Percentiles rank a stretch among this genome's conserved stretches.
Evolutionary conservation across 768 basidiomycete species (phyloP).

Genomic region (Ephemerocybe angulata): DNA sequence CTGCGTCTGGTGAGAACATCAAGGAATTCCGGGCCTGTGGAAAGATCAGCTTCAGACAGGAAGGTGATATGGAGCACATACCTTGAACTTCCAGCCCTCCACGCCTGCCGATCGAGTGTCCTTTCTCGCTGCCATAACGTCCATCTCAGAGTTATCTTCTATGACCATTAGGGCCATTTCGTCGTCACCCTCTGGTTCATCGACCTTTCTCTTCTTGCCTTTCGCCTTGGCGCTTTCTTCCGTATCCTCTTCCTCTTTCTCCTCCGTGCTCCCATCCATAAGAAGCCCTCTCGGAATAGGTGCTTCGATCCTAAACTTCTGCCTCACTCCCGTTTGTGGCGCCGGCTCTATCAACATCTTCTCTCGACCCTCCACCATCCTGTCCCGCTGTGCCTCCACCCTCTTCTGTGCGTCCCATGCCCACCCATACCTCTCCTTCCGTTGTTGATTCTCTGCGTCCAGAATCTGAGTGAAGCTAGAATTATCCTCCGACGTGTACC

Average conservation of each 20-base stretch:
- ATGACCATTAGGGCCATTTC: slow-evolving; percentile 21
- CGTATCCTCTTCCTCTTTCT: slow-evolving; percentile 5
- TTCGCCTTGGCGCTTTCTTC: slow-evolving; percentile 22
- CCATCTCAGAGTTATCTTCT: slow-evolving; percentile 23
- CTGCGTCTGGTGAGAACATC: slow-evolving; percentile 94
- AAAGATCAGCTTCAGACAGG: slow-evolving; percentile 5
- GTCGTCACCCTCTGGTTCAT: slow-evolving; percentile 5
- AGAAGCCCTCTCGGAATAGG: slow-evolving; percentile 56
- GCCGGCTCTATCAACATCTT: slow-evolving; percentile 70
- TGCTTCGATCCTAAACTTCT: slow-evolving; percentile 61
- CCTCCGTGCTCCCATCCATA: slow-evolving; percentile 26
- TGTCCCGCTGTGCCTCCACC: slow-evolving; percentile 65
- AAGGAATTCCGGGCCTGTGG: slow-evolving; percentile 84
- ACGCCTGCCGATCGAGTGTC: slow-evolving; percentile 70
- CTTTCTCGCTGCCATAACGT: slow-evolving; percentile 80
- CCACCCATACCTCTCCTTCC: slow-evolving; percentile 84
- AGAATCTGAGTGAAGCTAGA: slow-evolving; percentile 93
- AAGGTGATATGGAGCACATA: slow-evolving; percentile 16
- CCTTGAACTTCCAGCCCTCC: slow-evolving; percentile 83
- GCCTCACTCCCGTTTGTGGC: slow-evolving; percentile 58
- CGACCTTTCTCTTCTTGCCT: slow-evolving; percentile 20
- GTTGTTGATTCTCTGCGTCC: slow-evolving; percentile 79
- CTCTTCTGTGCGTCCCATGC: slow-evolving; percentile 89
- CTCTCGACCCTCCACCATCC: slow-evolving; percentile 66
- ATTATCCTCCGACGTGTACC: slow-evolving; percentile 96